Evolutionary conservation across 148 eudicot species (phyloP).

Genomic region (Nyssa sinensis): DNA sequence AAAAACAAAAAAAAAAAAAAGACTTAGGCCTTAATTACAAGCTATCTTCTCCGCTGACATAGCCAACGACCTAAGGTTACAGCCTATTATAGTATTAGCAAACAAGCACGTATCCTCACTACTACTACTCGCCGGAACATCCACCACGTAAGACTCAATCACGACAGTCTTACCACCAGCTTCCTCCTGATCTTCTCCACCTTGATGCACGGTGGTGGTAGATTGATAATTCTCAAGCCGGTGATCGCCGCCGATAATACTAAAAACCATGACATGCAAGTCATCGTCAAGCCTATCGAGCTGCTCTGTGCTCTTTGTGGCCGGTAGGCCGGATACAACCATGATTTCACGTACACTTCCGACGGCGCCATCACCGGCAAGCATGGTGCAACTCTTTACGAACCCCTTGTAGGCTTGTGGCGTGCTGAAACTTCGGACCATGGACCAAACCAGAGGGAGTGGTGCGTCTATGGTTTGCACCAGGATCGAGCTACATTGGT

Average conservation of each 20-base stretch:
- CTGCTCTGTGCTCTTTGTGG: conserved; percentile 26
- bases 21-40: background rate
- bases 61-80: conserved; percentile 44
- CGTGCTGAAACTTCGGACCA: conserved; percentile 34
- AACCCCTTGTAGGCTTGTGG: conserved; percentile 41
- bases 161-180: conserved; percentile 27
- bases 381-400: conserved; percentile 19
- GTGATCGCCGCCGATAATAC: conserved; percentile 35
- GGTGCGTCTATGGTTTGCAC: conserved; percentile 37
- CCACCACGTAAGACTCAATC: conserved; percentile 44
- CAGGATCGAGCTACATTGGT: conserved; percentile 32
- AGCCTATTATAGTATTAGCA: conserved; percentile 31
- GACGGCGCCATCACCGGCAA: conserved; percentile 2
- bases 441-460: conserved; percentile 42
- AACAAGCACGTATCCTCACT: conserved; percentile 42
- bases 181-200: conserved; percentile 1
- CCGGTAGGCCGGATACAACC: conserved; percentile 29
- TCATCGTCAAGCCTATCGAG: conserved; percentile 35
- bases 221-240: conserved; percentile 24
- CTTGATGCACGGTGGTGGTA: conserved; percentile 18
- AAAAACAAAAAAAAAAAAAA: too few relatives aligned
- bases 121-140: conserved; percentile 41
- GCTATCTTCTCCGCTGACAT: conserved; percentile 23
- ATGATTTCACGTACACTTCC: conserved; percentile 14
- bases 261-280: conserved; percentile 16